These are phyloP conservation scores for Stellera chamaejasme DNA, from an alignment of 345 rosid genomes.

Conservation along the genomic window DNA sequence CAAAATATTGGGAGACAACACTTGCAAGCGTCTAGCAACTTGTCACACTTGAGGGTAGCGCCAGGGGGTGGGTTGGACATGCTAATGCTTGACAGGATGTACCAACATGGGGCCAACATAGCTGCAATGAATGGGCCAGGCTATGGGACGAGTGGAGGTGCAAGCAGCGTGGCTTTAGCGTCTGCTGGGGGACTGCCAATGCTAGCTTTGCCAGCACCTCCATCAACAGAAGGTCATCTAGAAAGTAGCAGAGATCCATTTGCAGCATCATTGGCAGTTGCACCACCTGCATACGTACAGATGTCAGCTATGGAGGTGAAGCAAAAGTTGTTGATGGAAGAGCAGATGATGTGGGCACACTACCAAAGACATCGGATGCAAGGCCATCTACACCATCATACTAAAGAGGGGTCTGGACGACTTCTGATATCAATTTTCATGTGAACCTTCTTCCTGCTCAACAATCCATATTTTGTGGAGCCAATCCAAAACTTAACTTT, in stretches of 20 bases:
- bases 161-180: conserved; percentile 6
- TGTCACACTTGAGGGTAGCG: conserved; percentile 26
- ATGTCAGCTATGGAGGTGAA: conserved; percentile 58
- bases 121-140: conserved; percentile 19
- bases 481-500: neutral
- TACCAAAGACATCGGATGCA: conserved; percentile 40
- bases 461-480: neutral
- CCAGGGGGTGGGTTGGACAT: conserved; percentile 47
- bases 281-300: conserved; percentile 48
- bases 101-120: conserved; percentile 34
- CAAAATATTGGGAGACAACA: conserved; percentile 68
- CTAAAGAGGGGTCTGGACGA: conserved; percentile 20
- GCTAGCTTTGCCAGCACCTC: conserved; percentile 47
- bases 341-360: conserved; percentile 52
- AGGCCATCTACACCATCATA: conserved; percentile 34
- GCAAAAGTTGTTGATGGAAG: conserved; percentile 39
- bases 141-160: conserved; percentile 21
- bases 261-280: conserved; percentile 33
- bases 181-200: conserved; percentile 30
- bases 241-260: conserved; percentile 32
- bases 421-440: conserved; percentile 2
- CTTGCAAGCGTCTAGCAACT: conserved; percentile 48
- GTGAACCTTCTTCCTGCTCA: neutral
- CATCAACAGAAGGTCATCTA: conserved; percentile 1
- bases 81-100: conserved; percentile 50